Evolutionary conservation across 352 stramenopile genomes (phyloP).

Genomic region (Elongisporangium prolatum): DNA sequence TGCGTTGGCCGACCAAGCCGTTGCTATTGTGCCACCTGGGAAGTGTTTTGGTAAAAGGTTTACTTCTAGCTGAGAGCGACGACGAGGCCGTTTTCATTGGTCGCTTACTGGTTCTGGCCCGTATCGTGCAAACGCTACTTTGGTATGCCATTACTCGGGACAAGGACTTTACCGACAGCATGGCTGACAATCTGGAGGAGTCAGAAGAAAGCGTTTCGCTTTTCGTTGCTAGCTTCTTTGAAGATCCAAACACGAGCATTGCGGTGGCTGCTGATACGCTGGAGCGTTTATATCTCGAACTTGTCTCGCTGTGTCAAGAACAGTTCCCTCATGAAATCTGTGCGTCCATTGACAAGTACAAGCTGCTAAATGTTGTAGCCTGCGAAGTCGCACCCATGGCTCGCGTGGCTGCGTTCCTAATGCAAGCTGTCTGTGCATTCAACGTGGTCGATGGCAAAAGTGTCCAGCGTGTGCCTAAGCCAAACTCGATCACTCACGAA

Average conservation of each 20-base stretch:
- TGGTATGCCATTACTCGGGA: conserved; percentile 66
- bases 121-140: conserved; percentile 69
- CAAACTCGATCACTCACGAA: conserved; percentile 41
- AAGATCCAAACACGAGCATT: conserved; percentile 17
- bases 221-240: conserved; percentile 48
- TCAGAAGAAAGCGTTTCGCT: conserved; percentile 50
- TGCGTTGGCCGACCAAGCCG: conserved; percentile 72
- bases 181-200: conserved; percentile 48
- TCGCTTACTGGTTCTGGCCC: conserved; percentile 61
- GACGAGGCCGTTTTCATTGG: conserved; percentile 56
- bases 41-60: conserved; percentile 64
- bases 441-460: conserved; percentile 5
- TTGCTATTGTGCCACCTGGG: conserved; percentile 70
- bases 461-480: conserved; percentile 25
- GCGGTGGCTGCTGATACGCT: conserved; percentile 23
- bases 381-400: conserved; percentile 70
- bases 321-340: conserved; percentile 26
- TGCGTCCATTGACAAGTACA: conserved; percentile 17
- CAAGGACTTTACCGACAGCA: conserved; percentile 53
- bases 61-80: conserved; percentile 52
- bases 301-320: conserved; percentile 25
- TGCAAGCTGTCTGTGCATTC: conserved; percentile 29
- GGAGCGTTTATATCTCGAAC: conserved; percentile 15
- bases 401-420: conserved; percentile 62
- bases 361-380: conserved; percentile 72